phyloP scores from a whole-genome alignment of 2,329 filamentous ascomycete genomes.

The Talaromyces funiculosus region DNA sequence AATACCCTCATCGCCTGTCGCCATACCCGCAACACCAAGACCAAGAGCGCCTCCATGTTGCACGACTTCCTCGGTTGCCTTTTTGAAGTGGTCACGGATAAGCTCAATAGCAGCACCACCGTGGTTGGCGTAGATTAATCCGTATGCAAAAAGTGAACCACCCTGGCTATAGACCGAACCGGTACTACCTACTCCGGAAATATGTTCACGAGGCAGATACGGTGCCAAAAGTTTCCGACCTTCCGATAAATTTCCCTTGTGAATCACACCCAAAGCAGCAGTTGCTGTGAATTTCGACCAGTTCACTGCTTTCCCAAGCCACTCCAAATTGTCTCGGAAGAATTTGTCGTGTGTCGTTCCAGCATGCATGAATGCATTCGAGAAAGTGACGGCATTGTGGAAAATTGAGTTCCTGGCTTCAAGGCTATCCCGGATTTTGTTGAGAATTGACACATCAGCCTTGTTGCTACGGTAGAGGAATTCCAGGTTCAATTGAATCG shows the following conservation, averaged over 20 bases:
- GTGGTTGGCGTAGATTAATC: slow-evolving; percentile 95
- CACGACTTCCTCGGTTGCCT: slow-evolving; percentile 67
- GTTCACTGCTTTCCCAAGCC: slow-evolving; percentile 96
- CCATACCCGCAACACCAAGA: slow-evolving; percentile 95
- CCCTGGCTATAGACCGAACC: slow-evolving; percentile 95
- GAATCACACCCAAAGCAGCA: slow-evolving; percentile 90
- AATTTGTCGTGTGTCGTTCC: slow-evolving; percentile 98
- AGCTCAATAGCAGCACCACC: slow-evolving; percentile 69
- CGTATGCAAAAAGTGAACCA: slow-evolving; percentile 90
- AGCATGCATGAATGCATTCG: slow-evolving; percentile 98
- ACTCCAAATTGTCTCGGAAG: slow-evolving; percentile 95
- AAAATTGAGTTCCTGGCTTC: slow-evolving; percentile 97
- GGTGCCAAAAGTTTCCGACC: slow-evolving; percentile 90
- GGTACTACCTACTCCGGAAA: slow-evolving; percentile 59
- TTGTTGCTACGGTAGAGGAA: slow-evolving; percentile 95
- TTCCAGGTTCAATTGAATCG: slow-evolving; percentile 89
- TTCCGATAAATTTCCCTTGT: slow-evolving; percentile 89
- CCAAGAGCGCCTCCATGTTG: slow-evolving; percentile 95
- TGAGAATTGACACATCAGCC: slow-evolving; percentile 84
- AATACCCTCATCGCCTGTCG: slow-evolving; percentile 81
- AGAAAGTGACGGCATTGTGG: slow-evolving; percentile 94
- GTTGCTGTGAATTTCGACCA: slow-evolving; percentile 99
- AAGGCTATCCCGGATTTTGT: slow-evolving; percentile 92
- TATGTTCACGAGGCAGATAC: slow-evolving; percentile 71
- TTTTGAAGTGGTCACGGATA: slow-evolving; percentile 45